Percentiles rank a stretch among this genome's conserved stretches.
phyloP scores from a whole-genome alignment of 1,284 basidiomycete genomes.

The Sanghuangporus sanghuang region DNA sequence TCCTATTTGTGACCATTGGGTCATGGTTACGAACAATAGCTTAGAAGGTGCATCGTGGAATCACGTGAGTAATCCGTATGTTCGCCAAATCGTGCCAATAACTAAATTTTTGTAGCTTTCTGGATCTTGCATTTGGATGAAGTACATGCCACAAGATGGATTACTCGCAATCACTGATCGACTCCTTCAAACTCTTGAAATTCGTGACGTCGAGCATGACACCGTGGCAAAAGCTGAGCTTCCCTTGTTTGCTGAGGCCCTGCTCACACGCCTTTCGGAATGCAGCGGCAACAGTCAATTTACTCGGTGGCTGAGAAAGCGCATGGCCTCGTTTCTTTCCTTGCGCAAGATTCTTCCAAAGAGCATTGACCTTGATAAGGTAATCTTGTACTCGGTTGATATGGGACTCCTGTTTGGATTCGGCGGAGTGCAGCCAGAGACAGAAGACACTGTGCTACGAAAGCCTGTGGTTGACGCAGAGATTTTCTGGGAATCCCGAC shows the following conservation, averaged over 20 bases:
- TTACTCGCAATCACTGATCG: conserved; percentile 4
- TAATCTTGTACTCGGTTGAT: conserved; percentile 7
- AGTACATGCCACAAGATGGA: conserved; percentile 7
- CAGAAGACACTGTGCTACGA: neutral
- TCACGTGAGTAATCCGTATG: neutral
- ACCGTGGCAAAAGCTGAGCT: neutral
- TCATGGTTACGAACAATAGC: neutral
- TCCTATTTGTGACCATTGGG: conserved; percentile 29
- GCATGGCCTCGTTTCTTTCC: neutral
- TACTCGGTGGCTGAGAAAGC: conserved; percentile 1
- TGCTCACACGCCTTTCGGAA: neutral
- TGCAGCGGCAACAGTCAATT: neutral
- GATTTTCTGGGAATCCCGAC: conserved; percentile 11
- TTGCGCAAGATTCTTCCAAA: neutral
- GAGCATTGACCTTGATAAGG: neutral
- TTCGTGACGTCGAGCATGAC: neutral
- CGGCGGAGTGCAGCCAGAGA: neutral
- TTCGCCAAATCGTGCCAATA: neutral
- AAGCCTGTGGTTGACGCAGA: conserved; percentile 5
- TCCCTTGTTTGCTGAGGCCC: neutral
- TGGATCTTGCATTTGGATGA: conserved; percentile 2
- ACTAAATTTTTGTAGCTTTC: conserved; percentile 1
- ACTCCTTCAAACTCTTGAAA: neutral
- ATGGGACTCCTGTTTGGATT: conserved; percentile 12
- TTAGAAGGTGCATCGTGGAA: neutral